Evolutionary conservation across 2,329 filamentous ascomycete species (phyloP), one percentile per base, ranked within the genome.

Genomic region (Fusarium continuum): DNA sequence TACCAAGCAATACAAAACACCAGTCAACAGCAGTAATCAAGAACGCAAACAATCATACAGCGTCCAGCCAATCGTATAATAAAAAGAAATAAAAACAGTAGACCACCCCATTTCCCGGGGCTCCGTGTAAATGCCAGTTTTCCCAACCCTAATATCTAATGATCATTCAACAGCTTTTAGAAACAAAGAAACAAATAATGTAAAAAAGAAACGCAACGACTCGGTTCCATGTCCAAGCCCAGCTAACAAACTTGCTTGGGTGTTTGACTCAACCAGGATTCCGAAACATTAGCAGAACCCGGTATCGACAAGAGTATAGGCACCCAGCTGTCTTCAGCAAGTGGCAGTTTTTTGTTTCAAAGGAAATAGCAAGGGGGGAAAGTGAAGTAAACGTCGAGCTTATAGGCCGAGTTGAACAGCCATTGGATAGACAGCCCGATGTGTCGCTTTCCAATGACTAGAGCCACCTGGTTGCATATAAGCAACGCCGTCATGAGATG

Each of bases 101-200:
- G 38, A 23, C 45, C 47, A 41, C 46, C 40, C 54, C 14, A 43
- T 35, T 39, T 58, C 43, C 51, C 36, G 45, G 41, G 45, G 59
- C 38, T 58, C 61, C 64, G 32, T 68, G 52, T 56, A 55, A 65
- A 69, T 57, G 40, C 58, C 53, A 65, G 14, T 64, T 65, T 64
- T 64, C 45, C 65, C 65, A 55, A 32, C 56, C 29, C 56, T 3
- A 32, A 29, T 16, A 44, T 66, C 47, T 46, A 65, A 44, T 34
- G 31, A 34, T 25, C 44, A 38, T 35, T 46, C 56, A 53, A 44
- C 40, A 64, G 40, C 38, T 52, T 48, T 56, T 65, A 25, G 17
- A 32, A 35, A 50, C 14, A 36, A 60, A 28, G 28, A 35, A 52
- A 35, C 6, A 38, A 11, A 16, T 13, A 25, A 57, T 29, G 19